These are phyloP conservation scores for Diaporthe longicolla DNA, from an alignment of 2,329 filamentous ascomycete genomes.

Conservation along the genomic window DNA sequence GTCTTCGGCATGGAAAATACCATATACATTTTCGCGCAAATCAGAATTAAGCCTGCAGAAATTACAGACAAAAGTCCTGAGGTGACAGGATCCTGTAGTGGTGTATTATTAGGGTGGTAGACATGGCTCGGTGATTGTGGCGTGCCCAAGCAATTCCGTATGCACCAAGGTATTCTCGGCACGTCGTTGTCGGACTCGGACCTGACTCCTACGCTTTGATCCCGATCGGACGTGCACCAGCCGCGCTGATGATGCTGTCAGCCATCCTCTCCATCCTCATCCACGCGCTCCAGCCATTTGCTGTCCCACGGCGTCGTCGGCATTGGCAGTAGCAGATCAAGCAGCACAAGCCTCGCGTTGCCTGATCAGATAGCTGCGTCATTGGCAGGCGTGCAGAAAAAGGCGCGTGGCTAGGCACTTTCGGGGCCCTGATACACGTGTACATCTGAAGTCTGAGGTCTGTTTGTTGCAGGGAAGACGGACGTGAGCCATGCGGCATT, in stretches of 20 bases:
- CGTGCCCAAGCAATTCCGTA: not conserved
- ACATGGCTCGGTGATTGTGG: not conserved
- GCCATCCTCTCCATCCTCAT: too few relatives aligned
- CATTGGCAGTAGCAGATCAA: not conserved
- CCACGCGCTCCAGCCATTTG: not conserved
- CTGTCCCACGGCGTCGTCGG: not conserved
- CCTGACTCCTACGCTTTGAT: not conserved
- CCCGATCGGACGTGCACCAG: not conserved
- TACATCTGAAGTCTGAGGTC: slow-evolving; percentile 1
- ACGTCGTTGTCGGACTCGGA: not conserved
- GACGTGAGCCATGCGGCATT: not conserved
- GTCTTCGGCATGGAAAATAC: not conserved
- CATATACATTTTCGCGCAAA: not conserved
- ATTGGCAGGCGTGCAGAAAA: not conserved
- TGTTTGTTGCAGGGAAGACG: not conserved
- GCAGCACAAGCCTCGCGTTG: too few relatives aligned
- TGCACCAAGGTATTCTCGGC: not conserved
- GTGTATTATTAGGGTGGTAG: not conserved
- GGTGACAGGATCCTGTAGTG: not conserved
- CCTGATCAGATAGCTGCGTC: not conserved
- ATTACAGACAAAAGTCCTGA: not conserved
- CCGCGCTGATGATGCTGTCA: not conserved
- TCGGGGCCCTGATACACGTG: not conserved
- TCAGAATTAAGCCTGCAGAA: not conserved
- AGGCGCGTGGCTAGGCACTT: not conserved